Conservation (phyloP, 2,329 filamentous ascomycete genomes). For the Pseudogymnoascus sp. region DNA sequence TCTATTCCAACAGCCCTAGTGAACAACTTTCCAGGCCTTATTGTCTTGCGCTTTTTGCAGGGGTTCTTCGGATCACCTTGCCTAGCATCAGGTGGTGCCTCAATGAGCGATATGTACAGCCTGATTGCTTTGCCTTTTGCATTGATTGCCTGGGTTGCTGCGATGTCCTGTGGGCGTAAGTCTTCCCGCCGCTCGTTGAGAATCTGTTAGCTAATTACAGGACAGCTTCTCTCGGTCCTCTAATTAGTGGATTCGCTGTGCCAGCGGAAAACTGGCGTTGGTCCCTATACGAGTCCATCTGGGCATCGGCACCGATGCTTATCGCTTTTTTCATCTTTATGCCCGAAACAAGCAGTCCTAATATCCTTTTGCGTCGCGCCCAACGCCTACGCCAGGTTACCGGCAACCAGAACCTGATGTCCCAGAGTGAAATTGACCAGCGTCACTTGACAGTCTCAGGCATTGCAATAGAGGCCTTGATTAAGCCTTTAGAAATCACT, state of each 20-base stretch:
- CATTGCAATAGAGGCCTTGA: constrained; percentile 45
- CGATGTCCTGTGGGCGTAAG: constrained; percentile 18
- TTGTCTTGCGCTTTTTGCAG: constrained; percentile 53
- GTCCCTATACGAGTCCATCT: constrained; percentile 54
- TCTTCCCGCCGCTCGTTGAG: too few relatives aligned
- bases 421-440: constrained; percentile 55
- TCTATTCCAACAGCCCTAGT: constrained; percentile 54
- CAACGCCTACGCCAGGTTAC: constrained; percentile 49
- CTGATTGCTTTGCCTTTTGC: constrained; percentile 46
- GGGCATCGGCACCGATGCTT: constrained; percentile 48
- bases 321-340: constrained; percentile 51
- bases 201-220: too few relatives aligned
- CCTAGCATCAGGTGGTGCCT: constrained; percentile 48
- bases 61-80: constrained; percentile 58
- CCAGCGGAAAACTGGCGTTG: constrained; percentile 50
- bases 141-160: constrained; percentile 48
- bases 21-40: constrained; percentile 51
- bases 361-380: constrained; percentile 52
- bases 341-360: constrained; percentile 51
- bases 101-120: constrained; percentile 43
- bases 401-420: constrained; percentile 45
- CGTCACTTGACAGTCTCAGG: constrained; percentile 38
- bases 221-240: constrained; percentile 45
- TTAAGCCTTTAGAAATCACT: constrained; percentile 50
- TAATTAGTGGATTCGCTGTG: constrained; percentile 51